Evolutionary conservation across 139 green algal species (phyloP), one percentile per base, ranked within the genome.

Genomic region (Raphidocelis subcapitata): DNA sequence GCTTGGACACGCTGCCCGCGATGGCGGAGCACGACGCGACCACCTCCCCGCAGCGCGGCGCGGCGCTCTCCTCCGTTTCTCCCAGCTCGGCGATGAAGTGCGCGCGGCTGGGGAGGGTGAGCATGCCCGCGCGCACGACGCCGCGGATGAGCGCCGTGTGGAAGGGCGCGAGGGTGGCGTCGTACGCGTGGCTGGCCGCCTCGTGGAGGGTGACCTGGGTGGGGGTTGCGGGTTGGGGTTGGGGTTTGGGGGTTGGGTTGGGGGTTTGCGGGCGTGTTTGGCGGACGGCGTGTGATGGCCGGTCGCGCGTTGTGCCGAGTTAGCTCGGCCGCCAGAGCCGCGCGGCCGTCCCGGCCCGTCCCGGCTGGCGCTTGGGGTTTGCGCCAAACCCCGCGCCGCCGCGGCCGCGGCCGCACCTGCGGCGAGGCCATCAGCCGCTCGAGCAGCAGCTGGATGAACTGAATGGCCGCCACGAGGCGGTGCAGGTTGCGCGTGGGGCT

Each of bases 401-500:
- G n/a, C n/a, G n/a, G n/a, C 41, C 41, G 41, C 41, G 12, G 12
- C 8, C 12, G 41, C 41, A 12, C 12, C 41, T 8, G 8, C 8
- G 8, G 41, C 41, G 41, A 20, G 4, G 3, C 14, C 18, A 71
- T 24, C 56, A 92, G 62, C 33, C 82, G 76, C 51, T 84, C 73
- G 44, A 92, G 82, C 20, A 92, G 80, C 29, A 65, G 24, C 36
- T 77, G 65, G 15, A 92, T 86, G 64, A 92, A 92, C 24, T 65
- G 63, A 1, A 92, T 67, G 4, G 80, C 82, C 29, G 79, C 82
- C n/a, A 86, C 24, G 21, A 92, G 74, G 21, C 87, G 67, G 69
- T 89, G 83, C 59, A 92, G 71, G 71, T 91, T 90, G 56, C 87
- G 76, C 4, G 78, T 79, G 28, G 75, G 54, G 64, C 84, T 90